Percentiles rank a stretch among this genome's conserved stretches.
Conservation (phyloP, 129 eudicot species). For the Oenanthe sinensis region DNA sequence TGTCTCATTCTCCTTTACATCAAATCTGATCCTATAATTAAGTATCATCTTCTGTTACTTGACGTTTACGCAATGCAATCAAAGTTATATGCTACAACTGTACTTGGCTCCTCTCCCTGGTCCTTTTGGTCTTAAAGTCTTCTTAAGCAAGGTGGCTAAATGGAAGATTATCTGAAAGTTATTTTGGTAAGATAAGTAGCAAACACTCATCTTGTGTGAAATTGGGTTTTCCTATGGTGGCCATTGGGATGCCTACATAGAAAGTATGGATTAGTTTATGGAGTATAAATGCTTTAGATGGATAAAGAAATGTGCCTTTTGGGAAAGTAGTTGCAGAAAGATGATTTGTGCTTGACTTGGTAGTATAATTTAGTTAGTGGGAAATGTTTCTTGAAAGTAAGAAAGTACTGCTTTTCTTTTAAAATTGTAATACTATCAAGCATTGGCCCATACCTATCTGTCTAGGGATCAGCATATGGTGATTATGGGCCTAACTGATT, state of each 20-base stretch:
- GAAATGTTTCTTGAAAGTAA: conserved; percentile 6
- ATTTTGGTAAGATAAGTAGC: not conserved
- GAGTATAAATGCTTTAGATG: not conserved
- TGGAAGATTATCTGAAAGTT: not conserved
- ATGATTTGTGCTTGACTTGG: conserved; percentile 12
- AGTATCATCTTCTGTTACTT: conserved; percentile 6
- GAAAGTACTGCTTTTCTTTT: not conserved
- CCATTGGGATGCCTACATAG: not conserved
- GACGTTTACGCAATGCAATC: conserved; percentile 22
- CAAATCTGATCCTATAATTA: not conserved
- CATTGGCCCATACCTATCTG: conserved; percentile 6
- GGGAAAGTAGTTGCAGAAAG: not conserved
- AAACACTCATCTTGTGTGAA: not conserved
- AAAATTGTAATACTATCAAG: not conserved
- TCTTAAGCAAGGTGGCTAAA: not conserved
- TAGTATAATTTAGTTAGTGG: conserved; percentile 10
- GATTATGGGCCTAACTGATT: not conserved
- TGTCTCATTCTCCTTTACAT: conserved; percentile 1
- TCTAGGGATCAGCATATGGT: conserved; percentile 6
- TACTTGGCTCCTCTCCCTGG: conserved; percentile 7
- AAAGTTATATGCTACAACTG: conserved; percentile 24
- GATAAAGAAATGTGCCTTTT: conserved; percentile 4
- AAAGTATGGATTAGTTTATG: not conserved
- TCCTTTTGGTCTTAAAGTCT: not conserved
- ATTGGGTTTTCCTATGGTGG: not conserved